Base-by-base conservation (phyloP, 441 rosid species). In the Populus hybrid region DNA sequence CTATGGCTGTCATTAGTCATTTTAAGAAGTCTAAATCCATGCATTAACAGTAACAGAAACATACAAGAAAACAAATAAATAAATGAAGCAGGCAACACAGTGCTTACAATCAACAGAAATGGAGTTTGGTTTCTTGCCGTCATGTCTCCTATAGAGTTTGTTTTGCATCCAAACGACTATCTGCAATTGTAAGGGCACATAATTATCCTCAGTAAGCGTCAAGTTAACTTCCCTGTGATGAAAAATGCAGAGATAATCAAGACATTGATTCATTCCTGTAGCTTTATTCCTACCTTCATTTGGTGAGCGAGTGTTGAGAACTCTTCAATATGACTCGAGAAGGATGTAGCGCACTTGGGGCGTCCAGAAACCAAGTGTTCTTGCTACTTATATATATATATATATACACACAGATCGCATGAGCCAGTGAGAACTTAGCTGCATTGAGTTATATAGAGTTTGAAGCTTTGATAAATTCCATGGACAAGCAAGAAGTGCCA, bases 101-200 rank as follows among this genome's bases (percentile, higher is more conserved):
- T 10, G 73, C 90, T 87, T 77, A 90, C 97, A 2, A 75, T 79
- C 73, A 73, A 80, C 79, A 26, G 88, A 76, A 82, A 79, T 72
- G 23, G 81, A 32, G 76, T 42, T 77, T 5, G 74, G 59, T 54
- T 83, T 79, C 69, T 83, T 83, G 76, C 46, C 71, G 34, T 54
- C 77, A 63, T 79, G 78, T 76, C 79, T 83, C 77, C 82, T 80
- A 63, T 68, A 73, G 78, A 87, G 81, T 81, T 89, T 93, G 80
- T 77, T 84, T 80, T 93, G 94, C 86, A 90, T 85, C 97, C 97
- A 93, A 77, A 81, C 77, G 64, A 89, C 87, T 68, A 88, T 77
- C 95, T 93, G 90, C 78, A 83, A 57, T 54, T 32, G 70, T 69
- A 40, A 40, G 65, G 54, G 73, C 7, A 77, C 40, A 80, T 61